Evolutionary conservation across 192 early-diverging fungal genomes (phyloP).

Genomic region (Gaertneriomyces semiglobifer): DNA sequence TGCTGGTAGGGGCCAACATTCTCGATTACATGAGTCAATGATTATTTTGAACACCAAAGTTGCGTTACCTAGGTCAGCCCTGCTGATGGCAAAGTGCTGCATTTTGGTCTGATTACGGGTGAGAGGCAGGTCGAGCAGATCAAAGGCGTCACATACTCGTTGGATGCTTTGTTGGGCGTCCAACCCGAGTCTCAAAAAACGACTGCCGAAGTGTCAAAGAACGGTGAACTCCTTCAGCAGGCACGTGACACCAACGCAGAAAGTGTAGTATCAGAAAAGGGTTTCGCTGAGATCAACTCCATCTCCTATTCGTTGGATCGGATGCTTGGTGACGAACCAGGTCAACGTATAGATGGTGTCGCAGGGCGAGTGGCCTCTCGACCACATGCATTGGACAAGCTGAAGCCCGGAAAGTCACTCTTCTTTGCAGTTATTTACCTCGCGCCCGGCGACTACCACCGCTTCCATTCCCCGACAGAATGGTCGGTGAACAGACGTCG

Average conservation of each 20-base stretch:
- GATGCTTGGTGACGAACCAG: constrained; percentile 57
- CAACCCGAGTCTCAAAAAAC: constrained; percentile 1
- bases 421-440: constrained; percentile 94
- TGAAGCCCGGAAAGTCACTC: constrained; percentile 67
- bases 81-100: constrained; percentile 86
- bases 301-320: constrained; percentile 77
- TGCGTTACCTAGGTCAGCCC: constrained; percentile 63
- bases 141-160: constrained; percentile 88
- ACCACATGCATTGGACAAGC: constrained; percentile 27
- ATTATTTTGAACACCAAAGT: too few species aligned
- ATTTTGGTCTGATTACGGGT: constrained; percentile 78
- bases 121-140: constrained; percentile 83
- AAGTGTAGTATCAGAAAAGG: constrained; percentile 68
- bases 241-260: constrained; percentile 56
- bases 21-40: too few species aligned
- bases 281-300: constrained; percentile 85
- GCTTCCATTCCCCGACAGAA: constrained; percentile 95
- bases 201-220: background rate
- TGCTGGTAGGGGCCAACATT: constrained; percentile 47
- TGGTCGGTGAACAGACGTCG: constrained; percentile 85
- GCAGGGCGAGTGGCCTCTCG: background rate
- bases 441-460: constrained; percentile 98
- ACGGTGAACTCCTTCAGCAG: constrained; percentile 1
- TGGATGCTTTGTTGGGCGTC: constrained; percentile 81
- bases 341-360: background rate